Percentiles rank a stretch among this genome's conserved stretches.
These are phyloP conservation scores for Chaetomiaceae sp. DNA, from an alignment of 2,329 filamentous ascomycete species.

Conservation along the genomic window DNA sequence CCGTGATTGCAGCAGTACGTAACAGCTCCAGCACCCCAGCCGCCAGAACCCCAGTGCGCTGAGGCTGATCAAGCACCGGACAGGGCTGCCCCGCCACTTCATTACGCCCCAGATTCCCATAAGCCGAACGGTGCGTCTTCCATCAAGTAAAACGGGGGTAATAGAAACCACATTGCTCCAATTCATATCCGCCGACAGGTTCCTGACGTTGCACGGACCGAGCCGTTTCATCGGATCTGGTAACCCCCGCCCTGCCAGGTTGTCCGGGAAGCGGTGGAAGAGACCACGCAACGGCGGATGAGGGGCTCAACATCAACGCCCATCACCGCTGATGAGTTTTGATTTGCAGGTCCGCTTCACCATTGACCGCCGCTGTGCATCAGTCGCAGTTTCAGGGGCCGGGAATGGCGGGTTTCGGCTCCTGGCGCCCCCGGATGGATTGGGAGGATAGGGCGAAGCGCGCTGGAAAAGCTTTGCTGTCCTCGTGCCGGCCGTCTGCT, in stretches of 20 bases:
- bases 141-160: conserved; percentile 29
- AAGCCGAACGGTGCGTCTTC: conserved; percentile 16
- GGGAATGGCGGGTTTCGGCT: conserved; percentile 7
- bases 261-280: conserved; percentile 3
- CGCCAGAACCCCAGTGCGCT: conserved; percentile 5
- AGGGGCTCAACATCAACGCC: background rate
- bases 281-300: background rate
- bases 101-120: conserved; percentile 24
- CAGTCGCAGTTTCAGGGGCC: background rate
- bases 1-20: conserved; percentile 23
- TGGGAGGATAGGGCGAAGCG: conserved; percentile 3
- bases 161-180: conserved; percentile 20
- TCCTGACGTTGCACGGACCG: conserved; percentile 21
- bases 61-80: conserved; percentile 16
- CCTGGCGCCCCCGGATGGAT: background rate
- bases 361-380: conserved; percentile 18
- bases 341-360: background rate
- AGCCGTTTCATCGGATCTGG: conserved; percentile 9
- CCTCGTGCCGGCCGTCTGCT: conserved; percentile 20
- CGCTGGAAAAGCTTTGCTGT: conserved; percentile 20
- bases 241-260: conserved; percentile 5
- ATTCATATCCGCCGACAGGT: conserved; percentile 1
- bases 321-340: conserved; percentile 3
- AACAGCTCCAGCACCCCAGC: conserved; percentile 14
- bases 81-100: conserved; percentile 25